These are phyloP conservation scores for Blastobotrys attinorum DNA, from an alignment of 805 yeast species.

Conservation along the genomic window DNA sequence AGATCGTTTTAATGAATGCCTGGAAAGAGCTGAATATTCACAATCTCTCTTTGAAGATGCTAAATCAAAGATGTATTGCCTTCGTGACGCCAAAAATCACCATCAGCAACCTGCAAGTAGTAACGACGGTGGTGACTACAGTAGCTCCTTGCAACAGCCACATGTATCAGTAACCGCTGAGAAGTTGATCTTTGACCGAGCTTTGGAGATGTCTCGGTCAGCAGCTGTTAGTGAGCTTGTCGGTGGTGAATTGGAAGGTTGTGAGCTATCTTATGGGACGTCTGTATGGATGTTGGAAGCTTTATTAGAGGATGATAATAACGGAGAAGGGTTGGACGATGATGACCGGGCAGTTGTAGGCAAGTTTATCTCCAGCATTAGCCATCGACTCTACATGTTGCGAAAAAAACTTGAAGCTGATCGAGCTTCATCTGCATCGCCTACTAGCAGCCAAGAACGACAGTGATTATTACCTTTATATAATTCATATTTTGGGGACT, in stretches of 20 bases:
- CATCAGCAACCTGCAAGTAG: conserved; percentile 2
- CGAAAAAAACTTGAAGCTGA: conserved; percentile 37
- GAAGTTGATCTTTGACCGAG: conserved; percentile 83
- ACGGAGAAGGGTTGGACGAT: conserved; percentile 41
- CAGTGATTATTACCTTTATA: not conserved
- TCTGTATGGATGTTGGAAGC: conserved; percentile 96
- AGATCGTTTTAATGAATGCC: conserved; percentile 76
- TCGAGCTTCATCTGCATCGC: not conserved
- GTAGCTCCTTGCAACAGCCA: not conserved
- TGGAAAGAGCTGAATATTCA: conserved; percentile 81
- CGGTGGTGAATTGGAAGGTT: conserved; percentile 60
- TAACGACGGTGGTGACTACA: not conserved
- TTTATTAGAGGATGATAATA: conserved; percentile 44
- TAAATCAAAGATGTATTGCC: not conserved
- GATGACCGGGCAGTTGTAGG: conserved; percentile 72
- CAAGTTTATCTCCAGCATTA: conserved; percentile 74
- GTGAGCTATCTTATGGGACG: conserved; percentile 85
- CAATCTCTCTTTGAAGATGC: conserved; percentile 30
- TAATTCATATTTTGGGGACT: not conserved
- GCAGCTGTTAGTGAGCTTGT: conserved; percentile 82
- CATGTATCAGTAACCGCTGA: conserved; percentile 43
- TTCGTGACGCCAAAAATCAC: no score
- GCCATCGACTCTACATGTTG: conserved; percentile 66
- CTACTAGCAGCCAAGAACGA: not conserved
- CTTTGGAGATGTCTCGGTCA: conserved; percentile 82